Conservation (phyloP, 1,139 yeast species). For the Wickerhamomyces sp. region DNA sequence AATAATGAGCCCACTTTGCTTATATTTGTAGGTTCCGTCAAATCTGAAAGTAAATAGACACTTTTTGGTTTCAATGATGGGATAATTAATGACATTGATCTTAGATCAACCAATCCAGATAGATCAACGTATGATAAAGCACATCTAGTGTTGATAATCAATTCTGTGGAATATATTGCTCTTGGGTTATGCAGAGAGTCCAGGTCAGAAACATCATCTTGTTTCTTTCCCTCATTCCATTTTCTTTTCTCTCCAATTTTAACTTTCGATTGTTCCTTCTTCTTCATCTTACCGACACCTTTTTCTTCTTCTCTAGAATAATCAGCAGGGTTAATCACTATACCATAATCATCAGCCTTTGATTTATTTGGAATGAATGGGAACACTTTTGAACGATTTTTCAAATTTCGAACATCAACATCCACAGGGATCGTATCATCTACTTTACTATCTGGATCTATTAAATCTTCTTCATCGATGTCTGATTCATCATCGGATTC, state of each 20-base stretch:
- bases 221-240: constrained; percentile 27
- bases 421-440: constrained; percentile 41
- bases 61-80: constrained; percentile 79
- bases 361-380: constrained; percentile 59
- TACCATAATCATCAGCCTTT: constrained; percentile 84
- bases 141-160: constrained; percentile 55
- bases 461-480: constrained; percentile 24
- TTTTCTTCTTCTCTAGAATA: constrained; percentile 58
- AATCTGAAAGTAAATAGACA: constrained; percentile 54
- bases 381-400: constrained; percentile 71
- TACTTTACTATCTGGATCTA: constrained; percentile 17
- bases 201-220: constrained; percentile 44
- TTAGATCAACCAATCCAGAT: constrained; percentile 78
- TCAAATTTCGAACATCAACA: constrained; percentile 55
- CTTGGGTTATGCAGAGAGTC: constrained; percentile 60
- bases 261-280: constrained; percentile 14
- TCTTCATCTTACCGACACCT: constrained; percentile 21
- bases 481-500: constrained; percentile 30
- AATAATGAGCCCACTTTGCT: constrained; percentile 18
- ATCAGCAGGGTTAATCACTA: constrained; percentile 58
- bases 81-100: constrained; percentile 76
- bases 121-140: constrained; percentile 76
- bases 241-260: constrained; percentile 25
- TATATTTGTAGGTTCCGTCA: constrained; percentile 28
- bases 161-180: constrained; percentile 33